Conservation (phyloP, 768 basidiomycete genomes). For the Gymnopilus junonius region DNA sequence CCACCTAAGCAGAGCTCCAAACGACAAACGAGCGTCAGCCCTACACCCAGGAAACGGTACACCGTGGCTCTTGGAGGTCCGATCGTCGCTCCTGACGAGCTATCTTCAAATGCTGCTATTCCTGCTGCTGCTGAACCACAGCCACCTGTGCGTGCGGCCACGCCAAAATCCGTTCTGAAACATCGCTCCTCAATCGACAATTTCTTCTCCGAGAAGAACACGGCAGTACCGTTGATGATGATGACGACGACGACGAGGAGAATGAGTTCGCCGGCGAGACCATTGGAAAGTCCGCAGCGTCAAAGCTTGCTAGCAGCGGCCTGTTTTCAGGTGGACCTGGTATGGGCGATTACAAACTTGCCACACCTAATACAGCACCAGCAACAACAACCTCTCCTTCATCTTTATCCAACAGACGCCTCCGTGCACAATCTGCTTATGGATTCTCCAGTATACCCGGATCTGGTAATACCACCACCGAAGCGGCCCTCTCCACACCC, state of each 20-base stretch:
- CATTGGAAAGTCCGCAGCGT: constrained; percentile 58
- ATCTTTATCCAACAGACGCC: constrained; percentile 22
- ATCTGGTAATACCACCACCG: constrained; percentile 27
- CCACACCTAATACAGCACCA: constrained; percentile 6
- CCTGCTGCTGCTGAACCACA: constrained; percentile 13
- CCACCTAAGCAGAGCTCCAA: constrained; percentile 41
- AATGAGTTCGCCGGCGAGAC: constrained; percentile 58
- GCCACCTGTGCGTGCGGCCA: constrained; percentile 7
- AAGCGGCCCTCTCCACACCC: constrained; percentile 14
- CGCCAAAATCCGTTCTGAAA: constrained; percentile 10
- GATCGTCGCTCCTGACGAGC: constrained; percentile 46
- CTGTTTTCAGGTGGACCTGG: constrained; percentile 14
- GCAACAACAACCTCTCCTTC: constrained; percentile 20
- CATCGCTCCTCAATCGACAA: constrained; percentile 16
- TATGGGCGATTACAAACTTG: constrained; percentile 28
- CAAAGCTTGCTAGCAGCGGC: constrained; percentile 28
- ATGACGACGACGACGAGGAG: constrained; percentile 39
- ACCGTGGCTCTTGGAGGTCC: constrained; percentile 85
- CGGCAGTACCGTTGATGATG: constrained; percentile 33
- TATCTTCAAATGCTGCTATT: constrained; percentile 23
- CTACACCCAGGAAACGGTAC: constrained; percentile 83
- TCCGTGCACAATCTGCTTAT: constrained; percentile 65
- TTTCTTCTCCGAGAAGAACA: constrained; percentile 1
- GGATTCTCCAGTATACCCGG: constrained; percentile 42
- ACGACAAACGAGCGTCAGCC: constrained; percentile 62